These are phyloP conservation scores for Solanum etuberosum DNA, from an alignment of 257 asterid species.

Conservation along the genomic window DNA sequence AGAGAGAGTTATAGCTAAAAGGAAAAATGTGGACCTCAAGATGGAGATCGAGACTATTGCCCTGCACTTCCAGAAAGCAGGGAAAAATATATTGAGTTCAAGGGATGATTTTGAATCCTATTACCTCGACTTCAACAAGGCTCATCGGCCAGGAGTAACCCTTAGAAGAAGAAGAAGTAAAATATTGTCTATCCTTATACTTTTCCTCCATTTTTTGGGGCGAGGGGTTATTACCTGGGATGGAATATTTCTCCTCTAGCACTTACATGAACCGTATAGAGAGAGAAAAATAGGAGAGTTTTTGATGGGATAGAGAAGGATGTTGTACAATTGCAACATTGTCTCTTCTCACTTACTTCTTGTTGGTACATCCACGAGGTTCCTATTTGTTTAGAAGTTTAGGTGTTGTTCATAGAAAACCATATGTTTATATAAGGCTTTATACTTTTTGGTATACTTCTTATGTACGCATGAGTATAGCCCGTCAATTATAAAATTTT, in stretches of 20 bases:
- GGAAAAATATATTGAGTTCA: not conserved
- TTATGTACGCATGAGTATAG: not conserved
- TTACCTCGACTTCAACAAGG: not conserved
- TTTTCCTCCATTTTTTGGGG: not conserved
- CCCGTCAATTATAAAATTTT: not conserved
- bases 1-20: not conserved
- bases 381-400: not conserved
- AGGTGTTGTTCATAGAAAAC: not conserved
- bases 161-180: not conserved
- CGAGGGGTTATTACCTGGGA: not conserved
- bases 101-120: not conserved
- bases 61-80: not conserved
- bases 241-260: not conserved
- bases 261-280: not conserved
- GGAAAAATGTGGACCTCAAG: not conserved
- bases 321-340: not conserved
- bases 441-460: not conserved
- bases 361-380: not conserved
- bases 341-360: not conserved
- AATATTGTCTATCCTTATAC: not conserved
- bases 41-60: not conserved
- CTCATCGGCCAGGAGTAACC: not conserved
- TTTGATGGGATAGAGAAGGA: not conserved
- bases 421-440: not conserved
- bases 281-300: not conserved